Evolutionary conservation across 805 yeast species (phyloP), one percentile per base, ranked within the genome.

Genomic region (Saturnispora dispora): DNA sequence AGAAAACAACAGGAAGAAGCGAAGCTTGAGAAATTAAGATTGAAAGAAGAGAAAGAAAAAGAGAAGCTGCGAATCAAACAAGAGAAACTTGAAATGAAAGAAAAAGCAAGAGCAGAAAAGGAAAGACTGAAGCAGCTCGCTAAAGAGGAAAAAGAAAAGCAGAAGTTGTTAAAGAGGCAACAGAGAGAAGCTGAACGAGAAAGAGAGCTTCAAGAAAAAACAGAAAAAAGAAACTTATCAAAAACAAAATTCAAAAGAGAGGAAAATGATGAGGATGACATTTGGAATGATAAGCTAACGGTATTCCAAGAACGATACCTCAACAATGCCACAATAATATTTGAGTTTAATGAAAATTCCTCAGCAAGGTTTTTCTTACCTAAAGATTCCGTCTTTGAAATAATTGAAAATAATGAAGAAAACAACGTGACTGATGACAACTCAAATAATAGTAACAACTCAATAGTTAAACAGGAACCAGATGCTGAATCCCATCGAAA

Each of bases 281-380:
- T 58, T 62, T 61, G 73, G 53, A 87, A 83, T 45, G 79, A 74
- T 54, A 81, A 78, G 57, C 66, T 86, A 47, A 85, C 93, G 0
- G 82, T 89, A 0, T 85, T 85, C 59, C 95, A 86, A 60, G 90
- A 83, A 57, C 76, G 81, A 62, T 85, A 85, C 59, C 69, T 78
- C 22, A 64, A 76, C 36, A 78, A 79, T 58, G 88, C 95, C 0
- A 84, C 87, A 49, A 63, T 93, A 39, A 82, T 89, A 5, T 82
- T 91, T 64, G 99, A 93, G 65, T 91, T 82, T 68, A 76, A 76
- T 27, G 98, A 93, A 59, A 83, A 82, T 62, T 78, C 93, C 0
- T 75, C 82, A 45, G 82, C 82, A 7, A 75, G 98, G 52, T 91
- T 77, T 60, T 69, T 76, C 52, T 62, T 91, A 0, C 97, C 98